Conservation (phyloP, 371 early-diverging fungal species). For the Actinomucor elegans region DNA sequence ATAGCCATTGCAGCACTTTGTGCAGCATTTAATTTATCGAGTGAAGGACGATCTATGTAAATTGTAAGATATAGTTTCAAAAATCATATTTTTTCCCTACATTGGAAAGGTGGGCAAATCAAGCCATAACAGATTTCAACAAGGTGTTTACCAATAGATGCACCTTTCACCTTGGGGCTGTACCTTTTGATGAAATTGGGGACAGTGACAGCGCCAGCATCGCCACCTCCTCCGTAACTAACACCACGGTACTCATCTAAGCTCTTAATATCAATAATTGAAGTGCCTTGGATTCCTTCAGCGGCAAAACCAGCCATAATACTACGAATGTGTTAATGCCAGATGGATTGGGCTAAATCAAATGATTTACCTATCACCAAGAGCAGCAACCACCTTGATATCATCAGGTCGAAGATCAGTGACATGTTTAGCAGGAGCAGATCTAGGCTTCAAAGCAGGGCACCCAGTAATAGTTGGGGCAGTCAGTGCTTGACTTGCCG, state of each 20-base stretch:
- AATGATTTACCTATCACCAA: constrained; percentile 65
- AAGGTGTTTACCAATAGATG: constrained; percentile 40
- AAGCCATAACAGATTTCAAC: constrained; percentile 42
- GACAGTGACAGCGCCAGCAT: constrained; percentile 37
- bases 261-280: constrained; percentile 27
- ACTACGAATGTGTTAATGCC: constrained; percentile 33
- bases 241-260: constrained; percentile 44
- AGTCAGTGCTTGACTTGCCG: not conserved
- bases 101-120: constrained; percentile 9
- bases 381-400: constrained; percentile 58
- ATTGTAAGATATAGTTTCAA: not conserved
- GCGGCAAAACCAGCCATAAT: constrained; percentile 69
- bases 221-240: constrained; percentile 51
- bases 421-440: constrained; percentile 21
- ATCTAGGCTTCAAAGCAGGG: constrained; percentile 36
- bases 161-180: constrained; percentile 35
- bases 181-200: constrained; percentile 46
- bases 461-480: constrained; percentile 19
- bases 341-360: no score
- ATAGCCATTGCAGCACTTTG: constrained; percentile 46
- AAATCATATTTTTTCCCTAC: constrained; percentile 18
- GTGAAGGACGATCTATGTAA: constrained; percentile 16
- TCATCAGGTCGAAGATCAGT: constrained; percentile 58
- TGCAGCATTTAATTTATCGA: constrained; percentile 48
- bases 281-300: constrained; percentile 30